Conservation (phyloP, 371 early-diverging fungal genomes). For the Syncephalastrum sp. region DNA sequence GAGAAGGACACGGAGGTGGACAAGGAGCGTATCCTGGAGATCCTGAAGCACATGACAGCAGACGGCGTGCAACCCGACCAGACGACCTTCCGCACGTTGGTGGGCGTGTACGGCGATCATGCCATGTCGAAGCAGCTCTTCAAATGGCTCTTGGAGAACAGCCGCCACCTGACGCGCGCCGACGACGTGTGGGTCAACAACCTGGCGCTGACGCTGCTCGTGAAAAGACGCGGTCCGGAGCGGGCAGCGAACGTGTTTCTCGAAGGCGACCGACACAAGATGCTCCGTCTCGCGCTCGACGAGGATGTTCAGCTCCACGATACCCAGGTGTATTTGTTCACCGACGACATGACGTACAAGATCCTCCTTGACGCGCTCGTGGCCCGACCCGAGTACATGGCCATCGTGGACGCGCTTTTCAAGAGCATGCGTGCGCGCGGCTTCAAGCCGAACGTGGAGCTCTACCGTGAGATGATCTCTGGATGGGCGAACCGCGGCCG, state of each 20-base stretch:
- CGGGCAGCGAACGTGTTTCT: conserved; percentile 16
- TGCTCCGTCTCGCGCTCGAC: conserved; percentile 11
- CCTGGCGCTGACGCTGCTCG: conserved; percentile 22
- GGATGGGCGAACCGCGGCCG: conserved; percentile 24
- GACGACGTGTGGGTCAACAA: conserved; percentile 41
- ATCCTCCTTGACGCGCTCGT: conserved; percentile 27
- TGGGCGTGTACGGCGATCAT: conserved; percentile 21
- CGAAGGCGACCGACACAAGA: conserved; percentile 17
- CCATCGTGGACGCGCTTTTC: conserved; percentile 21
- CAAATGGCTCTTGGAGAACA: conserved; percentile 16
- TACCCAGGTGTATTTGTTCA: too few species aligned
- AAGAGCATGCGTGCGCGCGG: conserved; percentile 31
- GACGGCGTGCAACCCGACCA: conserved; percentile 30
- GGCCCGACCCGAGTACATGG: conserved; percentile 5
- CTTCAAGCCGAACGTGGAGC: conserved; percentile 14
- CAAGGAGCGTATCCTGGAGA: conserved; percentile 26
- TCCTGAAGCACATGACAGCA: conserved; percentile 37
- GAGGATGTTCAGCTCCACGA: conserved; percentile 11
- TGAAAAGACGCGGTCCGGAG: conserved; percentile 9
- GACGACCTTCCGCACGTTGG: conserved; percentile 34
- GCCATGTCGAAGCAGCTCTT: conserved; percentile 20
- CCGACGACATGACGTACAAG: conserved; percentile 32
- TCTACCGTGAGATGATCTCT: conserved; percentile 27
- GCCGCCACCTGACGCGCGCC: conserved; percentile 7
- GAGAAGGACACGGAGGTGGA: conserved; percentile 11